Evolutionary conservation across 2,329 filamentous ascomycete species (phyloP).

Genomic region (Neonectria magnoliae): DNA sequence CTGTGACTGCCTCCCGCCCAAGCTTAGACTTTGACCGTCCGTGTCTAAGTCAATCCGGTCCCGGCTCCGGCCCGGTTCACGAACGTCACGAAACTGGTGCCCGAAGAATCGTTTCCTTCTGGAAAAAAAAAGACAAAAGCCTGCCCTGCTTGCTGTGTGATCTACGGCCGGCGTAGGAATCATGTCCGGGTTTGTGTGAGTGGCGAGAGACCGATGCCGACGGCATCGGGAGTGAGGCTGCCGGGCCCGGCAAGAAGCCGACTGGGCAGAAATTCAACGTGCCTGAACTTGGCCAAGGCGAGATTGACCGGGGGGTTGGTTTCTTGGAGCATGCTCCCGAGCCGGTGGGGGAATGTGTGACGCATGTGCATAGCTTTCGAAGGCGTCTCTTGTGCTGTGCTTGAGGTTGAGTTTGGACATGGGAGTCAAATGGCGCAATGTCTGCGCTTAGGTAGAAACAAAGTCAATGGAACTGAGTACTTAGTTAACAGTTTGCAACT

Average conservation of each 20-base stretch:
- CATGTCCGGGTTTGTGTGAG: constrained; percentile 4
- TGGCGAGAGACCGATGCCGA: constrained; percentile 15
- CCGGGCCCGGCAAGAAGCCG: constrained; percentile 35
- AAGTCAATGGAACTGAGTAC: background rate
- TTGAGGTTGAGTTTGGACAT: background rate
- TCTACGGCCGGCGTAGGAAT: constrained; percentile 3
- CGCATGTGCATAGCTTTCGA: background rate
- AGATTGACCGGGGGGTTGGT: background rate
- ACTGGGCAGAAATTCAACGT: constrained; percentile 17
- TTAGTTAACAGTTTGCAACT: constrained; percentile 18
- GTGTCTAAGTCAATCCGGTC: constrained; percentile 13
- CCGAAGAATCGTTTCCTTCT: background rate
- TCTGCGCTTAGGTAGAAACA: background rate
- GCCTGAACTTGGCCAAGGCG: constrained; percentile 6
- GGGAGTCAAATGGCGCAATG: background rate
- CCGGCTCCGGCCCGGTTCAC: constrained; percentile 19
- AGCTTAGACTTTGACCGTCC: background rate
- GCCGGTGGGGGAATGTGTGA: background rate
- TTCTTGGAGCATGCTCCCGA: background rate
- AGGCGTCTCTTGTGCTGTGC: background rate
- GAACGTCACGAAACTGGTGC: background rate
- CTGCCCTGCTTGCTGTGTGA: background rate
- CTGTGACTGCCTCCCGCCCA: background rate
- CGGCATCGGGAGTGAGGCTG: constrained; percentile 6
- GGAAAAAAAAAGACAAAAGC: no score